Conservation (phyloP, 2,329 filamentous ascomycete genomes). For the Colletotrichum endophyticum region DNA sequence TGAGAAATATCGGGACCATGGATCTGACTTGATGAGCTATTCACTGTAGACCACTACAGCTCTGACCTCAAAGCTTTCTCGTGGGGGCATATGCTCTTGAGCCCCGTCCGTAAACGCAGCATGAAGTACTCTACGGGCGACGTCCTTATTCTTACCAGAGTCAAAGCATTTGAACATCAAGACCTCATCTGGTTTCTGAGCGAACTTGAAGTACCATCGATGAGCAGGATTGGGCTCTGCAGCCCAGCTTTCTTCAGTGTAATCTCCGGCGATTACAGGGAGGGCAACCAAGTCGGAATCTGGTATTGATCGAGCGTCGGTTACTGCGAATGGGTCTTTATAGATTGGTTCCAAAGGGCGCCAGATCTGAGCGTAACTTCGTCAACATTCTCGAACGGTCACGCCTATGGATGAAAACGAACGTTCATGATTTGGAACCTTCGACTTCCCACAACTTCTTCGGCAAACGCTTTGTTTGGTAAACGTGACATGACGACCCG, state of each 20-base stretch:
- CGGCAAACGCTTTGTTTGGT: background rate
- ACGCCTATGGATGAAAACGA: background rate
- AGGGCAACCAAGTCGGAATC: constrained; percentile 39
- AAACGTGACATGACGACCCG: background rate
- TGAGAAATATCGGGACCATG: background rate
- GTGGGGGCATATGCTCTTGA: constrained; percentile 50
- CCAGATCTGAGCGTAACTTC: constrained; percentile 35
- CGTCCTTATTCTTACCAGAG: constrained; percentile 49
- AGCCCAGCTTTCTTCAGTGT: constrained; percentile 38
- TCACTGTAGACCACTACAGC: background rate
- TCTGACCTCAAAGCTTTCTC: background rate
- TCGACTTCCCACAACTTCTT: background rate
- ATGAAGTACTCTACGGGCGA: constrained; percentile 68
- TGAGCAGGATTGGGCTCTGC: constrained; percentile 37
- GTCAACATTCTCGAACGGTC: background rate
- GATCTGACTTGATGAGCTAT: background rate
- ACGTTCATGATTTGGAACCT: constrained; percentile 24
- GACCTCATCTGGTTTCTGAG: constrained; percentile 56
- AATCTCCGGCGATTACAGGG: constrained; percentile 35
- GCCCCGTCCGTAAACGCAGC: constrained; percentile 77
- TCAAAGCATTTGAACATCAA: constrained; percentile 68
- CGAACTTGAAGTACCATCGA: constrained; percentile 58
- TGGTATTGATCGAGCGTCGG: constrained; percentile 37
- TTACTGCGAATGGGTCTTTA: constrained; percentile 45
- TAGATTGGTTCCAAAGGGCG: constrained; percentile 51